Conservation (phyloP, 306 rosid genomes). For the Sindora glabra region DNA sequence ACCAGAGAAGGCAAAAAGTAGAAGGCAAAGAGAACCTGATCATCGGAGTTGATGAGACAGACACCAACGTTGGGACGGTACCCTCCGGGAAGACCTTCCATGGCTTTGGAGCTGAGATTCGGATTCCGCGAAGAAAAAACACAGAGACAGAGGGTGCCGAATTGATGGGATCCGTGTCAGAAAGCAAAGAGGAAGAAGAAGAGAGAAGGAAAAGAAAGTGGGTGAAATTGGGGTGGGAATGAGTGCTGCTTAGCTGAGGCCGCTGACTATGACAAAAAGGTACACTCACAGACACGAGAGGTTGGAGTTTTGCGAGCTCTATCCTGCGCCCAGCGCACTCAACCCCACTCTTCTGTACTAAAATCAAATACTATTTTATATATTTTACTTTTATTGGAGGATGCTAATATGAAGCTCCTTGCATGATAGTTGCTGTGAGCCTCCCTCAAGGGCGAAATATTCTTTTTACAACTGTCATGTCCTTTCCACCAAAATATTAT, state of each 20-base stretch:
- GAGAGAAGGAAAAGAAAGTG: background rate
- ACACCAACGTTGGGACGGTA: conserved; percentile 99
- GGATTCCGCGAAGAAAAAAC: too few relatives aligned
- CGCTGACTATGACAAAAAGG: conserved; percentile 30
- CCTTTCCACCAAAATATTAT: too few relatives aligned
- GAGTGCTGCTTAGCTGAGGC: conserved; percentile 52
- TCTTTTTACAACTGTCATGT: too few relatives aligned
- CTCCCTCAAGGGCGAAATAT: too few relatives aligned
- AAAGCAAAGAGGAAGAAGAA: background rate
- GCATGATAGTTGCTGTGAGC: too few relatives aligned
- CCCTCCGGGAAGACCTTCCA: conserved; percentile 89
- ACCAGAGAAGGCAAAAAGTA: background rate
- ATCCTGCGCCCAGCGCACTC: conserved; percentile 25
- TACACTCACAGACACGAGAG: conserved; percentile 22
- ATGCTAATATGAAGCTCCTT: too few relatives aligned
- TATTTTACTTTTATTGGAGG: too few relatives aligned
- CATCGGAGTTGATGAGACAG: conserved; percentile 78
- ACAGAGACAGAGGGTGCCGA: background rate
- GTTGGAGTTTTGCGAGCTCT: conserved; percentile 21
- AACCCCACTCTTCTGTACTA: background rate
- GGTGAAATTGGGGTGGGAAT: conserved; percentile 26
- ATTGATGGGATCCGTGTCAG: background rate
- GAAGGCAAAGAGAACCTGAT: conserved; percentile 38
- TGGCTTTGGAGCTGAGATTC: conserved; percentile 20
- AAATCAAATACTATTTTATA: background rate